Percentiles rank a stretch among this genome's conserved stretches.
phyloP scores from a whole-genome alignment of 1,284 basidiomycete genomes.

The Ceratobasidium sp. region DNA sequence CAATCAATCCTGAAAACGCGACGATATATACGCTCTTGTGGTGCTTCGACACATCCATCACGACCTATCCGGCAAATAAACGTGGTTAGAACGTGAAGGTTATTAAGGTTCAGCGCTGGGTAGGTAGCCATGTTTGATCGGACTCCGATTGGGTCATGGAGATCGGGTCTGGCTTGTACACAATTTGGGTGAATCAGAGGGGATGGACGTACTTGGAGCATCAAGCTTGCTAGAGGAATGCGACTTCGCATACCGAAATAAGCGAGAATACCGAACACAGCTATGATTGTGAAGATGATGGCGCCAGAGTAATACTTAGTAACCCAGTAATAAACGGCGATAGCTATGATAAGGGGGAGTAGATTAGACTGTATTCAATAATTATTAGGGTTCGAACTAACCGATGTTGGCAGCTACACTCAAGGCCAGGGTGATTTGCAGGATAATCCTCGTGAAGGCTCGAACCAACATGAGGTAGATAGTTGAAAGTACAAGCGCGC shows the following conservation, averaged over 20 bases:
- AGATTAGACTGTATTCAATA: constrained; percentile 52
- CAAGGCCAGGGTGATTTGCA: constrained; percentile 82
- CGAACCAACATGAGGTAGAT: constrained; percentile 72
- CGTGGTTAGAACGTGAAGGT: constrained; percentile 12
- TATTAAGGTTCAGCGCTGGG: neutral
- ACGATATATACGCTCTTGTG: constrained; percentile 86
- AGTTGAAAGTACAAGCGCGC: constrained; percentile 67
- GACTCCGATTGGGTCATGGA: neutral
- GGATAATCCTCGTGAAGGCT: constrained; percentile 80
- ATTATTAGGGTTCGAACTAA: constrained; percentile 52
- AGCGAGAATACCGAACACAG: constrained; percentile 70
- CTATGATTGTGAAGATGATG: constrained; percentile 81
- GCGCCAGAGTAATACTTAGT: constrained; percentile 81
- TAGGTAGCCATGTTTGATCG: neutral
- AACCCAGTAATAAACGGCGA: constrained; percentile 78
- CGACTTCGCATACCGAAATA: constrained; percentile 78
- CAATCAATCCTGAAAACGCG: constrained; percentile 74
- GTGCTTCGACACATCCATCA: constrained; percentile 86
- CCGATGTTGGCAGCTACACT: constrained; percentile 79
- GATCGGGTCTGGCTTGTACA: neutral
- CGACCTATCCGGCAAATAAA: constrained; percentile 59
- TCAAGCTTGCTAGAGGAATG: constrained; percentile 82
- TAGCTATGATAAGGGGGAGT: constrained; percentile 56
- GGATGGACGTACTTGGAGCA: constrained; percentile 67
- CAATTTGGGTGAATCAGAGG: neutral